These are phyloP conservation scores for Fusarium ramigenum DNA, from an alignment of 2,329 filamentous ascomycete species.

Conservation along the genomic window DNA sequence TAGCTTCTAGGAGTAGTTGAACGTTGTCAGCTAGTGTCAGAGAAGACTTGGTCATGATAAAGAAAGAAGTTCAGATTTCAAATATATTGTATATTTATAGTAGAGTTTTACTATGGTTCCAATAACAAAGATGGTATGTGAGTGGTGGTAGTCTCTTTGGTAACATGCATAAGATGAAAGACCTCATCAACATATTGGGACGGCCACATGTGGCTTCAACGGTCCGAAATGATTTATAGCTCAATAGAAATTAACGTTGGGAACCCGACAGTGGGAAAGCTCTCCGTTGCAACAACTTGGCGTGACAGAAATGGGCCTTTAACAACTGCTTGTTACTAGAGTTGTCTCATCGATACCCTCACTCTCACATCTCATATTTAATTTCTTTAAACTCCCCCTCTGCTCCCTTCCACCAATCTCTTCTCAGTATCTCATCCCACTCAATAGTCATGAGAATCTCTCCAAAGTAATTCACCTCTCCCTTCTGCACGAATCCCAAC, in stretches of 20 bases:
- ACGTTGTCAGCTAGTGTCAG: not conserved
- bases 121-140: not conserved
- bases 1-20: not conserved
- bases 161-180: not conserved
- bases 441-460: slow-evolving; percentile 62
- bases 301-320: not conserved
- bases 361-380: slow-evolving; percentile 23
- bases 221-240: too few species aligned
- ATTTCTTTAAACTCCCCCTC: slow-evolving; percentile 37
- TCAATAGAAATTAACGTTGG: too few species aligned
- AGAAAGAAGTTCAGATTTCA: not conserved
- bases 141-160: not conserved
- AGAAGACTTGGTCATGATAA: not conserved
- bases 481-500: slow-evolving; percentile 62
- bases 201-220: not conserved
- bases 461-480: slow-evolving; percentile 67
- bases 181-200: not conserved
- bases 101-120: not conserved
- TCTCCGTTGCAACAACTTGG: not conserved
- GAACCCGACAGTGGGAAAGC: too few species aligned
- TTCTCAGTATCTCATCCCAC: slow-evolving; percentile 41
- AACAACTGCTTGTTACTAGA: not conserved
- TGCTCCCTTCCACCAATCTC: slow-evolving; percentile 37
- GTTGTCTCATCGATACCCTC: not conserved
- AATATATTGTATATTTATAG: not conserved